phyloP scores from a whole-genome alignment of 176 grass and related monocot genomes.

The Melocanna baccifera region DNA sequence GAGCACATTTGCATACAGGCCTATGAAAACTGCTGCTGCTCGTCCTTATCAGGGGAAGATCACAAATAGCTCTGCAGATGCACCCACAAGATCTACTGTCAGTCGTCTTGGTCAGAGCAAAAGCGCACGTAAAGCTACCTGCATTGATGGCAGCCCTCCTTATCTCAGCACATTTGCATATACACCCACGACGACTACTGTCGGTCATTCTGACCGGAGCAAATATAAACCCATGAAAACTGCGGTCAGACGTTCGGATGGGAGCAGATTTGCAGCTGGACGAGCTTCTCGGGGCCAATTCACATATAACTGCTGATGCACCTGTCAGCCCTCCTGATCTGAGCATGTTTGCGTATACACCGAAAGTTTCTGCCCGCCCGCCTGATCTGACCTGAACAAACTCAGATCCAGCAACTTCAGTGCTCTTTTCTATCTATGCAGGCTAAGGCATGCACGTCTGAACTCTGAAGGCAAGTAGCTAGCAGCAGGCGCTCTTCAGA shows the following conservation, averaged over 20 bases:
- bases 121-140: not conserved
- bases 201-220: not conserved
- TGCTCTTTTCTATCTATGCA: not conserved
- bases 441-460: constrained; percentile 2
- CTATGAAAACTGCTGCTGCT: not conserved
- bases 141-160: not conserved
- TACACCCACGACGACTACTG: constrained; percentile 9
- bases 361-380: not conserved
- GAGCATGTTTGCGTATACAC: constrained; percentile 37
- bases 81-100: constrained; percentile 24
- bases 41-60: constrained; percentile 24
- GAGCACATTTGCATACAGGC: constrained; percentile 36
- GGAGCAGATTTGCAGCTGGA: constrained; percentile 20
- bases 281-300: constrained; percentile 4
- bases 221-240: constrained; percentile 30
- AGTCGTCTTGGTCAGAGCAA: not conserved
- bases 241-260: not conserved
- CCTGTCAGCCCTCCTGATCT: constrained; percentile 24
- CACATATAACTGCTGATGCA: not conserved
- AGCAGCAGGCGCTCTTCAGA: constrained; percentile 4
- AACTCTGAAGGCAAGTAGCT: not conserved
- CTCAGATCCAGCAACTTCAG: not conserved
- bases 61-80: constrained; percentile 19
- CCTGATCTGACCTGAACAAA: not conserved
- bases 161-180: constrained; percentile 42